These are phyloP conservation scores for Trapa incisa DNA, from an alignment of 345 rosid genomes.

Conservation along the genomic window DNA sequence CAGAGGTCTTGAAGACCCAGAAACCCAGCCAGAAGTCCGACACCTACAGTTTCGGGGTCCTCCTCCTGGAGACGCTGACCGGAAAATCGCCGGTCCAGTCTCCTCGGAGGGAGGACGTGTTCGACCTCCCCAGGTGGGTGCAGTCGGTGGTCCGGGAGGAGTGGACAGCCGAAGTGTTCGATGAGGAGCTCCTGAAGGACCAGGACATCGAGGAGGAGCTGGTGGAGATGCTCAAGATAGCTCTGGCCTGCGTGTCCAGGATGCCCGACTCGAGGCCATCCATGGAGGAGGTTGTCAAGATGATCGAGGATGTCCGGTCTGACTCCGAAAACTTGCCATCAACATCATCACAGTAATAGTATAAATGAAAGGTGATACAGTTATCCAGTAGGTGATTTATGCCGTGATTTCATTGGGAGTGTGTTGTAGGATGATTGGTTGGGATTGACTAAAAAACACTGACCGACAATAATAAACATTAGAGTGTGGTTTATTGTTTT, in stretches of 20 bases:
- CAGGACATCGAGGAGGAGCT: conserved; percentile 74
- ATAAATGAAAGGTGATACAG: neutral
- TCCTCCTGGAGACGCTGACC: conserved; percentile 72
- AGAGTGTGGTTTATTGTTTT: neutral
- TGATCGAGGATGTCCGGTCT: conserved; percentile 67
- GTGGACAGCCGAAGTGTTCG: conserved; percentile 93
- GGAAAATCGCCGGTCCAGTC: conserved; percentile 69
- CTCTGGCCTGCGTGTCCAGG: conserved; percentile 67
- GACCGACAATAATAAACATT: neutral
- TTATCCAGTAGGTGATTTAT: neutral
- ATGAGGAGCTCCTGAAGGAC: conserved; percentile 54
- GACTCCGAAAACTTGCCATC: conserved; percentile 45
- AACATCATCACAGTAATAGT: conserved; percentile 9
- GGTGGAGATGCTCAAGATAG: conserved; percentile 90
- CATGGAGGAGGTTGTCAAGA: conserved; percentile 60
- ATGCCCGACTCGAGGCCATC: conserved; percentile 65
- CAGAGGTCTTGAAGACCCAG: conserved; percentile 51
- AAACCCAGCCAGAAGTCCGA: conserved; percentile 55
- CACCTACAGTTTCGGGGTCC: conserved; percentile 77
- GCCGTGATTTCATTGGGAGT: neutral
- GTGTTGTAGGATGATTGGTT: neutral
- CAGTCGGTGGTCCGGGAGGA: conserved; percentile 83
- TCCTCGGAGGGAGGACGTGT: conserved; percentile 42
- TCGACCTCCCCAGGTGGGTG: conserved; percentile 84
- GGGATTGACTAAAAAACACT: neutral